These are phyloP conservation scores for Mangifera indica DNA, from an alignment of 345 rosid genomes.

Conservation along the genomic window DNA sequence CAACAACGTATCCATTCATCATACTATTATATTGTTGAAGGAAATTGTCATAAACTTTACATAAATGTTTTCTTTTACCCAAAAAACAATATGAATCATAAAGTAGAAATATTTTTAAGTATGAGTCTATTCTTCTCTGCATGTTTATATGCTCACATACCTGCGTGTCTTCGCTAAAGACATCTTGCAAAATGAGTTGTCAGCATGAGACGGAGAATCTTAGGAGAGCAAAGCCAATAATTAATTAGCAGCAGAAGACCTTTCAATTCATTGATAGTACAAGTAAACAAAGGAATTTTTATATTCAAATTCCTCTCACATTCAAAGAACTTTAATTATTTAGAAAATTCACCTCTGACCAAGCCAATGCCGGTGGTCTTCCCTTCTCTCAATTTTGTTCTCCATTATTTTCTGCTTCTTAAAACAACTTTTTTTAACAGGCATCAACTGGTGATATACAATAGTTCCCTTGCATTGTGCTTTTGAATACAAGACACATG, in stretches of 20 bases:
- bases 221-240: not conserved
- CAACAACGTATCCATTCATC: too few species aligned
- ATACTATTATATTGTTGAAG: not conserved
- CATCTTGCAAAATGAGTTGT: constrained; percentile 3
- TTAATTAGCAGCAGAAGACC: not conserved
- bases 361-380: constrained; percentile 3
- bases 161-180: not conserved
- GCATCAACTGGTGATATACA: not conserved
- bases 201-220: constrained; percentile 22
- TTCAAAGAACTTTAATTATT: constrained; percentile 18
- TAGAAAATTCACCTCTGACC: not conserved
- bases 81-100: not conserved
- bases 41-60: not conserved
- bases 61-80: not conserved
- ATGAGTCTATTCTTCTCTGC: not conserved
- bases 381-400: not conserved
- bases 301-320: not conserved
- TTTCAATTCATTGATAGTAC: not conserved
- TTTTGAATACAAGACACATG: constrained; percentile 9
- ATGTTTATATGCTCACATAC: not conserved
- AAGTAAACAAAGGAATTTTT: constrained; percentile 25
- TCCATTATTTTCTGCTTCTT: not conserved
- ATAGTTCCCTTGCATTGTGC: not conserved
- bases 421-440: not conserved
- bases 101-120: not conserved